phyloP scores from a whole-genome alignment of 1,284 basidiomycete genomes.

The Leccinum holopus region DNA sequence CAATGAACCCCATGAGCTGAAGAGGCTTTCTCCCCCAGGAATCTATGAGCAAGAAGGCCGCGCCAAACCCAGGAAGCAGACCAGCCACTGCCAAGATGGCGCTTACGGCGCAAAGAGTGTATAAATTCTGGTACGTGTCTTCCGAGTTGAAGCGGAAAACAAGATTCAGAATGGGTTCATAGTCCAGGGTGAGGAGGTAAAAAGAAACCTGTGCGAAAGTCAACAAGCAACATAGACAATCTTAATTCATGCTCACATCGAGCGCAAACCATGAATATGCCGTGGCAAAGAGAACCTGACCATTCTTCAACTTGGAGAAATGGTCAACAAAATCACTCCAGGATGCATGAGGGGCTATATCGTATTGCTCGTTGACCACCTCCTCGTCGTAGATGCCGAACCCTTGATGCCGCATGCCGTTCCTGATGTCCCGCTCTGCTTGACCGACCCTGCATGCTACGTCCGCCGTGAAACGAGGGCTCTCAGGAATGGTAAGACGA shows the following conservation, averaged over 20 bases:
- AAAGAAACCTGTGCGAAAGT: slow-evolving; percentile 46
- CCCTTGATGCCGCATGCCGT: slow-evolving; percentile 42
- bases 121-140: slow-evolving; percentile 24
- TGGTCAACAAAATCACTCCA: slow-evolving; percentile 44
- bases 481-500: slow-evolving; percentile 54
- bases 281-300: slow-evolving; percentile 45
- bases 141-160: slow-evolving; percentile 8
- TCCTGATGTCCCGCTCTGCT: slow-evolving; percentile 50
- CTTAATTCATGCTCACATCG: slow-evolving; percentile 36
- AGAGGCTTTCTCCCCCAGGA: slow-evolving; percentile 49
- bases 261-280: slow-evolving; percentile 61
- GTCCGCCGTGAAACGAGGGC: slow-evolving; percentile 67
- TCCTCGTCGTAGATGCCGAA: slow-evolving; percentile 40
- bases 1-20: slow-evolving; percentile 56
- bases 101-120: slow-evolving; percentile 34
- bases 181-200: slow-evolving; percentile 60
- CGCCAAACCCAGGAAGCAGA: slow-evolving; percentile 50
- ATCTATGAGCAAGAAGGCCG: slow-evolving; percentile 49
- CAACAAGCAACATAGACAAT: not conserved
- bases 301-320: slow-evolving; percentile 43
- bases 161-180: slow-evolving; percentile 37
- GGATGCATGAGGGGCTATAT: slow-evolving; percentile 45
- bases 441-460: slow-evolving; percentile 59
- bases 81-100: slow-evolving; percentile 50
- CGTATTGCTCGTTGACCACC: slow-evolving; percentile 37